Base-by-base conservation (phyloP, 108 stramenopile species). In the Cyclostephanos tholiformis region DNA sequence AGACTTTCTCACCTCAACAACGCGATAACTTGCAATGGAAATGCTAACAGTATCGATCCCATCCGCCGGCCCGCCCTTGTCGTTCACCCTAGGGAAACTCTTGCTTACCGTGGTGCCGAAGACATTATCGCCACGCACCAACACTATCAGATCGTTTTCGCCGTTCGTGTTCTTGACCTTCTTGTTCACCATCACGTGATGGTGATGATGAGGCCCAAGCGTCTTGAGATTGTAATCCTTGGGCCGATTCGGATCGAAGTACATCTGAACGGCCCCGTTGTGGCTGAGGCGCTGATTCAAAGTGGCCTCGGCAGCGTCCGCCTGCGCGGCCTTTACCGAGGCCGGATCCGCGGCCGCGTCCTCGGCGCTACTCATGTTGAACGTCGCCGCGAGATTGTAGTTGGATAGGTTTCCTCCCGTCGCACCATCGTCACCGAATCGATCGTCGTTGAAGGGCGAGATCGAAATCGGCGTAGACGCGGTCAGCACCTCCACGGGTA, bases 31-130 rank as follows among this genome's bases (percentile, higher is more conserved):
- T 53, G 89, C 91, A 79, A 95, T 76, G 2, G 89, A 90, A 61
- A 95, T 88, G 71, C 90, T 91, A 59, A 95, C 88, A 6, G 93
- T 91, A 68, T 90, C 89, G 20, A 91, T 79, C 6, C 85, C 89
- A 43, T 68, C 81, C 12, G 79, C 69, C 11, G 82, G 74, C 23
- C 76, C 82, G 13, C 88, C 87, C 17, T 81, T 82, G 30, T 82
- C 85, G 66, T 84, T 58, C n/a, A 71, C 55, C 51, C 82, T 53
- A 1, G 87, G 75, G 74, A 95, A 95, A 23, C 84, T 85, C 74
- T 95, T 95, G 78, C 89, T 90, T 0, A 95, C 94, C 0, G 94
- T 95, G n/a, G 94, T 95, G 19, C 91, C 91, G 72, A 91, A 95
- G 3, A 88, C 89, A 74, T 95, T 95, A 66, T 90, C 89, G 7